Conservation (phyloP, 2,329 filamentous ascomycete species). For the Fusarium chuoi region DNA sequence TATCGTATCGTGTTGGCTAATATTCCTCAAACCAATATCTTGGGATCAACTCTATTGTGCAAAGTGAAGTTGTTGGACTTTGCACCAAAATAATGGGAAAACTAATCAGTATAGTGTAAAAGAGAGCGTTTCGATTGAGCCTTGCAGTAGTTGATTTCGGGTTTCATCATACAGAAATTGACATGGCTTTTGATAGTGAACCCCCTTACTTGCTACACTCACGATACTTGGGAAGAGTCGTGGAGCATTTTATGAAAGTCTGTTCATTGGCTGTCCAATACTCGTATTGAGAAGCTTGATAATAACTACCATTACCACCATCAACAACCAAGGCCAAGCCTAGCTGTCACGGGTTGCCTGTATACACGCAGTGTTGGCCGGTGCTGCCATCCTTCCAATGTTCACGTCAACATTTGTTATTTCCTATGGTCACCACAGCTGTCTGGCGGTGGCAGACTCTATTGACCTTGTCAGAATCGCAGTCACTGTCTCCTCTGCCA, state of each 20-base stretch:
- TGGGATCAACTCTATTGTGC: accelerated
- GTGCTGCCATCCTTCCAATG: not conserved
- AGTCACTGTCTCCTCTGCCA: not conserved
- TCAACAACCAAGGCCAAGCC: not conserved
- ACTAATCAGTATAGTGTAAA: accelerated
- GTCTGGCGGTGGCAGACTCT: accelerated
- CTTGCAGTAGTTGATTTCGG: accelerated
- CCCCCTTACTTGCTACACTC: accelerated
- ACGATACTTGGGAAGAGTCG: not conserved
- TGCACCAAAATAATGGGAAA: accelerated
- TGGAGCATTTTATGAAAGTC: accelerated
- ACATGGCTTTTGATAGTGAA: accelerated
- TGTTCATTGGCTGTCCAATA: not conserved
- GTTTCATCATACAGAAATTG: not conserved
- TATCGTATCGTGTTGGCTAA: not conserved
- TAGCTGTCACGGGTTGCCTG: not conserved
- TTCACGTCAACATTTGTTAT: not conserved
- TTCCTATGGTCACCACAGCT: no score
- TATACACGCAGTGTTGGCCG: not conserved
- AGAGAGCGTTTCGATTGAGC: accelerated
- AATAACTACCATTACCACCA: not conserved
- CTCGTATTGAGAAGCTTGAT: accelerated
- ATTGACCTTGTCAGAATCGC: accelerated
- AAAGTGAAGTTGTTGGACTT: accelerated
- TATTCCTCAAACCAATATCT: not conserved